These are phyloP conservation scores for Paracoccidioides brasiliensis DNA, from an alignment of 2,329 filamentous ascomycete genomes.

Conservation along the genomic window DNA sequence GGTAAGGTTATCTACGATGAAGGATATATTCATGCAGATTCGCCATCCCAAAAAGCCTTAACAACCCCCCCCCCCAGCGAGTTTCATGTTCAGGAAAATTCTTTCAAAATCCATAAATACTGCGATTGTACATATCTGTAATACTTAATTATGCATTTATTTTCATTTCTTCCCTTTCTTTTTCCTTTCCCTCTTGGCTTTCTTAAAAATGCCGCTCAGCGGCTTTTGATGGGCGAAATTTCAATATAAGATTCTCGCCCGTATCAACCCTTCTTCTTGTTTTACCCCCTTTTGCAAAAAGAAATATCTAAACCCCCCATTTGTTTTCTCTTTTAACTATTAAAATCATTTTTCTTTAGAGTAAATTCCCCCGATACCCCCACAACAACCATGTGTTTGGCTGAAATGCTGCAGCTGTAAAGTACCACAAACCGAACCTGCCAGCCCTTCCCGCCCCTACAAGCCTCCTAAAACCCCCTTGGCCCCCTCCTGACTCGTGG, in stretches of 20 bases:
- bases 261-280: no score
- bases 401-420: no score
- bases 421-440: no score
- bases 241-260: no score
- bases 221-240: neutral
- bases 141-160: neutral
- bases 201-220: neutral
- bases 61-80: no score
- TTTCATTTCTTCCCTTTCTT: neutral
- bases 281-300: no score
- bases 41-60: neutral
- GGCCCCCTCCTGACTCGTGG: neutral
- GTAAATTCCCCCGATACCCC: no score
- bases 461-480: neutral
- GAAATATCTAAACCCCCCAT: no score
- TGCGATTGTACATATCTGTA: neutral
- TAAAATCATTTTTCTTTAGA: no score
- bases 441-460: neutral
- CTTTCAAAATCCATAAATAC: neutral
- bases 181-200: neutral
- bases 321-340: no score
- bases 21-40: neutral
- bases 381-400: no score
- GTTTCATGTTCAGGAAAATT: neutral
- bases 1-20: neutral